These are phyloP conservation scores for Platanus orientalis DNA, from an alignment of 164 flowering plant species.

Conservation along the genomic window DNA sequence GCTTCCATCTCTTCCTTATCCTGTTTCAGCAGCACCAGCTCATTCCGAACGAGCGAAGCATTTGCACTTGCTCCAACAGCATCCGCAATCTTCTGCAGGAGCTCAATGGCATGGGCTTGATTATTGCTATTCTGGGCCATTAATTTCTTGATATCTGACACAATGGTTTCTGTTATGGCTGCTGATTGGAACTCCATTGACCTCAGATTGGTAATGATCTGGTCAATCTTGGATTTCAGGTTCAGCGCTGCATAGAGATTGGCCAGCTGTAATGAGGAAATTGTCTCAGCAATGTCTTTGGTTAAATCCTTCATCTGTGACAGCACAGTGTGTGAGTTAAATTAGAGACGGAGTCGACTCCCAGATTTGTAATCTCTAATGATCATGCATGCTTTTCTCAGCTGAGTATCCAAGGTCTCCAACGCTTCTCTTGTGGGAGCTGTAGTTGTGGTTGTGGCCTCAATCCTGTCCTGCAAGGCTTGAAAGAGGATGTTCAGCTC, in stretches of 20 bases:
- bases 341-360: conserved; percentile 14
- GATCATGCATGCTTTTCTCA: conserved; percentile 4
- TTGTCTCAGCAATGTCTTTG: conserved; percentile 18
- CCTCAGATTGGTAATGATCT: conserved; percentile 12
- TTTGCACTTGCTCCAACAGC: conserved; percentile 12
- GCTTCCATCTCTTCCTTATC: conserved; percentile 25
- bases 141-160: conserved; percentile 11
- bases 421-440: conserved; percentile 5
- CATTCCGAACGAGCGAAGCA: conserved; percentile 7
- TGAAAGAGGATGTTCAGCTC: conserved; percentile 11
- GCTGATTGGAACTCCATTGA: conserved; percentile 16
- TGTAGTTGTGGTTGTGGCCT: background rate
- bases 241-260: conserved; percentile 9
- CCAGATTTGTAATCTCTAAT: conserved; percentile 16
- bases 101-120: conserved; percentile 6
- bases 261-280: conserved; percentile 8
- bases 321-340: conserved; percentile 11
- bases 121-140: conserved; percentile 6
- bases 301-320: conserved; percentile 12
- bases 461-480: conserved; percentile 9
- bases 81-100: conserved; percentile 20
- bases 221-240: conserved; percentile 8
- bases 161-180: conserved; percentile 13
- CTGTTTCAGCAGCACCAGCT: conserved; percentile 14
- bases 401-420: conserved; percentile 14